phyloP scores from a whole-genome alignment of 495 filamentous ascomycete species.

The Tuber indicum region DNA sequence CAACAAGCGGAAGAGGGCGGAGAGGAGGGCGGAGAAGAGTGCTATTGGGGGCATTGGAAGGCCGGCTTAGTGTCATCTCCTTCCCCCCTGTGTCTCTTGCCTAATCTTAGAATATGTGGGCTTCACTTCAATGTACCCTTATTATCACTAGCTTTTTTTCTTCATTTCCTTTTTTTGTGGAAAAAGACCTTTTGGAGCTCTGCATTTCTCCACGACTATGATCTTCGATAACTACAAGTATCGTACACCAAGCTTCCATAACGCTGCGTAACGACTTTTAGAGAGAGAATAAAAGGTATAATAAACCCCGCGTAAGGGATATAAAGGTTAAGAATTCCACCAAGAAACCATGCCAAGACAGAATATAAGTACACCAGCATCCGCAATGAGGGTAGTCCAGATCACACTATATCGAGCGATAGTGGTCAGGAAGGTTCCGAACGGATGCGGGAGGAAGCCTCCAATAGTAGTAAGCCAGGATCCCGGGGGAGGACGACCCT shows the following conservation, averaged over 20 bases:
- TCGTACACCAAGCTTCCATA: background rate
- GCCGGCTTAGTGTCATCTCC: background rate
- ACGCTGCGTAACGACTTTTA: background rate
- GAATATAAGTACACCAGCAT: constrained; percentile 50
- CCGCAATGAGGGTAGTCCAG: constrained; percentile 46
- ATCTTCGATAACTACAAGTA: background rate
- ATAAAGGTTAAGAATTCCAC: constrained; percentile 44
- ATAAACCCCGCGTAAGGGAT: constrained; percentile 5
- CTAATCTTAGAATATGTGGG: background rate
- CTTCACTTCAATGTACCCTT: background rate
- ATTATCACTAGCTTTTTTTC: background rate
- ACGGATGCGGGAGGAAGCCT: constrained; percentile 35
- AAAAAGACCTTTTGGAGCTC: background rate
- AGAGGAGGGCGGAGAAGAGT: constrained; percentile 57
- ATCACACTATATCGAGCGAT: constrained; percentile 47
- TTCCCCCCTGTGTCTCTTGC: background rate
- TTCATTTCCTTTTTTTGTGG: background rate
- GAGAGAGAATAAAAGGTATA: constrained; percentile 10
- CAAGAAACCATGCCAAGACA: constrained; percentile 47
- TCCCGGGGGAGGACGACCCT: constrained; percentile 39
- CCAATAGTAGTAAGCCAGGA: constrained; percentile 40
- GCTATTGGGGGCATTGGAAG: constrained; percentile 53
- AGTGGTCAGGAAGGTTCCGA: constrained; percentile 34
- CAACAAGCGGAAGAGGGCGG: constrained; percentile 55
- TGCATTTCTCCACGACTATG: background rate